Conservation (phyloP, 441 rosid genomes). For the Adansonia madagascariensis region DNA sequence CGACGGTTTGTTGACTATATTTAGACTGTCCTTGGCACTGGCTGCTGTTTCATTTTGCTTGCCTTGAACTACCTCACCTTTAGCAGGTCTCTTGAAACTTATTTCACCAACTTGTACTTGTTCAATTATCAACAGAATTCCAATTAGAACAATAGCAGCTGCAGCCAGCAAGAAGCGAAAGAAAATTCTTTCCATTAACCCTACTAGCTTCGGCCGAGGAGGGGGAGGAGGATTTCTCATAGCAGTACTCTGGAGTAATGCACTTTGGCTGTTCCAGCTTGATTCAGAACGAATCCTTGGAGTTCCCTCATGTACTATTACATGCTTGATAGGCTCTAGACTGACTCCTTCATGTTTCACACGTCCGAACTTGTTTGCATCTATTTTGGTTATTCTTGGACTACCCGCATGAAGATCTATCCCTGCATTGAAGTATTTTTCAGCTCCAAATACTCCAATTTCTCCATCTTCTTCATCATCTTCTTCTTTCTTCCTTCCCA, state of each 20-base stretch:
- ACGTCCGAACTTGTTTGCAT: slow-evolving; percentile 28
- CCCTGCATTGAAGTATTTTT: slow-evolving; percentile 73
- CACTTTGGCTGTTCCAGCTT: slow-evolving; percentile 79
- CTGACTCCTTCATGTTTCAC: slow-evolving; percentile 34
- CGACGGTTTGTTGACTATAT: slow-evolving; percentile 18
- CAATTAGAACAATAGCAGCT: slow-evolving; percentile 66
- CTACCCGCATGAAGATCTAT: slow-evolving; percentile 47
- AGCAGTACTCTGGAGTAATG: slow-evolving; percentile 45
- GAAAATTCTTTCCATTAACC: slow-evolving; percentile 47
- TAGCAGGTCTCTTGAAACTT: slow-evolving; percentile 47
- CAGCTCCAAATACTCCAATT: slow-evolving; percentile 82
- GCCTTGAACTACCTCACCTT: slow-evolving; percentile 29
- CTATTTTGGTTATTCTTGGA: slow-evolving; percentile 42
- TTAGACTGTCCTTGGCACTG: slow-evolving; percentile 19
- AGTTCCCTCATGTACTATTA: slow-evolving; percentile 38
- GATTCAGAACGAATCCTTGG: slow-evolving; percentile 62
- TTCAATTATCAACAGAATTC: slow-evolving; percentile 58
- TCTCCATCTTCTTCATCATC: slow-evolving; percentile 56
- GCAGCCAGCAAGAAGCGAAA: slow-evolving; percentile 57
- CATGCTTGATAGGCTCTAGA: slow-evolving; percentile 27
- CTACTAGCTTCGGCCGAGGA: slow-evolving; percentile 33
- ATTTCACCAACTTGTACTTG: slow-evolving; percentile 41
- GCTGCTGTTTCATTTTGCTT: slow-evolving; percentile 18
- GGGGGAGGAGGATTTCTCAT: slow-evolving; percentile 29
- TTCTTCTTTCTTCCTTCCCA: slow-evolving; percentile 41